A percentile compares a stretch with the other conserved stretches of the same genome.
phyloP scores from a whole-genome alignment of 2,329 filamentous ascomycete genomes.

The Cladophialophora chaetospira region DNA sequence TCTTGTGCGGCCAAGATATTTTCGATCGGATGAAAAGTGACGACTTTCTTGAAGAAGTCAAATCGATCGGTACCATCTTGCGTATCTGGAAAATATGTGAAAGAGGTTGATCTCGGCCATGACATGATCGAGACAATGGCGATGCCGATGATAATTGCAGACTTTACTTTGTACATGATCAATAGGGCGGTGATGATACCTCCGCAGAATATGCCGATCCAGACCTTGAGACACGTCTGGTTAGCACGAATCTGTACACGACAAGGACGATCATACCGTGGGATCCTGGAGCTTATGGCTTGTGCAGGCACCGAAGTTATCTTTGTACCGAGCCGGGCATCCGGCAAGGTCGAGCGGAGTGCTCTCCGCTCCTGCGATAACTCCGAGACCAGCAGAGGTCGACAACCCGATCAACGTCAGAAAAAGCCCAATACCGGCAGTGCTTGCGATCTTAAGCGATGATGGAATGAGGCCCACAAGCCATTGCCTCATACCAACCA shows the following conservation, averaged over 20 bases:
- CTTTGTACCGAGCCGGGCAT: conserved; percentile 58
- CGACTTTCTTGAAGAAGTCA: conserved; percentile 85
- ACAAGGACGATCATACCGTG: conserved; percentile 54
- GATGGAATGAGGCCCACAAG: conserved; percentile 78
- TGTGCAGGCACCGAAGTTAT: conserved; percentile 60
- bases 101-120: conserved; percentile 74
- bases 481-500: conserved; percentile 84
- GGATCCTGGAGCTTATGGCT: conserved; percentile 77
- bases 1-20: conserved; percentile 70
- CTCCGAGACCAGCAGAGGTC: conserved; percentile 78
- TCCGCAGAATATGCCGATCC: conserved; percentile 86
- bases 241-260: no score
- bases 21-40: conserved; percentile 76
- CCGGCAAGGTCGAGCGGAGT: conserved; percentile 77
- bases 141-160: conserved; percentile 81
- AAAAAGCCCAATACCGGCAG: conserved; percentile 83
- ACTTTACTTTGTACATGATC: conserved; percentile 84
- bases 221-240: conserved; percentile 39
- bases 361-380: conserved; percentile 65
- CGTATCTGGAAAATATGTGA: conserved; percentile 80
- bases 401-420: conserved; percentile 67
- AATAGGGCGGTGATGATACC: conserved; percentile 77
- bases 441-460: conserved; percentile 83
- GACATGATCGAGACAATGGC: conserved; percentile 83
- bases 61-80: conserved; percentile 68